Evolutionary conservation across 345 rosid genomes (phyloP), one percentile per base, ranked within the genome.

Genomic region (Populus alba): DNA sequence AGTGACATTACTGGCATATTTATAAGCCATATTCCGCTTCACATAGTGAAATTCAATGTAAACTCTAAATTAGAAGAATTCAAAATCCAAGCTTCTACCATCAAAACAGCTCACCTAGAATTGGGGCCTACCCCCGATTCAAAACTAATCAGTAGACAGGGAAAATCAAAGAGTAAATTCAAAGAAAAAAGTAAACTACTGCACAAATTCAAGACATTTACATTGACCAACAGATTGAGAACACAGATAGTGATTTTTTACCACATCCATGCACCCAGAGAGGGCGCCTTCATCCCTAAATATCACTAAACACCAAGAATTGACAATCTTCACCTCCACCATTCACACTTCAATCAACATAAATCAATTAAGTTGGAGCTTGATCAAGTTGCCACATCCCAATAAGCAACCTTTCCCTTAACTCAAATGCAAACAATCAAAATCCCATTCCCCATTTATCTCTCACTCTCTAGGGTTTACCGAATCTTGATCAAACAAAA

Each of bases 401-500:
- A 73, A 38, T 61, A 5, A 7, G 10, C 66, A 38, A 68, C 13
- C 47, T 8, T 49, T 10, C 41, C 65, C 75, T 22, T 35, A 18
- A 43, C 67, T 20, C 27, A 57, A 11, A 35, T 35, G 66, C 25
- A 55, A 73, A 43, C 33, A 72, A 51, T n/a, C 65, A 53, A 72
- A 66, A 29, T 66, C 35, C 16, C 38, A 33, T 66, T 6, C 11
- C 18, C 69, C 38, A 66, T 27, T 66, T 23, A 27, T 31, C 35
- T 31, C 33, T 29, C 69, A 27, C n/a, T 31, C 27, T 41, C 53
- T 74, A 74, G 77, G 77, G 77, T 67, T 61, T 25, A 61, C 25
- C 41, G 16, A 74, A 61, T 74, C 69, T 5, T 20, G 47, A 74
- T 17, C 11, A 39, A 23, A 25, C 55, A 53, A 35, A 22, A 39